phyloP scores from a whole-genome alignment of 2,329 filamentous ascomycete genomes.

The Apiospora sp. region DNA sequence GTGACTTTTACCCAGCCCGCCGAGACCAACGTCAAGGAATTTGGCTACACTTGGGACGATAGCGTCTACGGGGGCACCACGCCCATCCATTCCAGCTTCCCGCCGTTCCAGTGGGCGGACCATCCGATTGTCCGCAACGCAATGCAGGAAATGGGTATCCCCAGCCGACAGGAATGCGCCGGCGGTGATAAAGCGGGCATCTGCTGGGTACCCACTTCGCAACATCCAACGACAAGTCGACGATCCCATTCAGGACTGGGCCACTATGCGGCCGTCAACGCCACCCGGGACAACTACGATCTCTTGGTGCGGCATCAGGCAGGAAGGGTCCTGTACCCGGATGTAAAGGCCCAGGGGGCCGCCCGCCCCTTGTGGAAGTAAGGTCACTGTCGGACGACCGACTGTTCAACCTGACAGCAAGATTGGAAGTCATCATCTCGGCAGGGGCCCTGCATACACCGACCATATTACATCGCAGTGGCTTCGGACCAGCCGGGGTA shows the following conservation, averaged over 20 bases:
- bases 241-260: conserved; percentile 43
- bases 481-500: conserved; percentile 49
- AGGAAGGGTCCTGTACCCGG: conserved; percentile 32
- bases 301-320: conserved; percentile 42
- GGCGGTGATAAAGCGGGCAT: conserved; percentile 42
- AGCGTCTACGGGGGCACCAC: conserved; percentile 42
- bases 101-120: conserved; percentile 43
- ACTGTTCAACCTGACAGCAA: conserved; percentile 36
- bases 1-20: conserved; percentile 42
- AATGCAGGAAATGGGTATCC: conserved; percentile 38
- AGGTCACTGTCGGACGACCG: conserved; percentile 7
- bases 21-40: conserved; percentile 37
- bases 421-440: conserved; percentile 47
- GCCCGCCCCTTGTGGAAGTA: conserved; percentile 14
- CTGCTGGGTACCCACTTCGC: conserved; percentile 43
- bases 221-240: conserved; percentile 39
- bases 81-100: conserved; percentile 44
- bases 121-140: conserved; percentile 32
- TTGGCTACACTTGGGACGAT: conserved; percentile 44
- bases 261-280: conserved; percentile 40
- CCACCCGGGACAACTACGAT: conserved; percentile 36
- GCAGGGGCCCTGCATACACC: conserved; percentile 48
- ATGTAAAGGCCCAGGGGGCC: neutral
- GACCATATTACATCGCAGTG: conserved; percentile 53
- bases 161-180: conserved; percentile 37